Evolutionary conservation across 306 rosid species (phyloP), one percentile per base, ranked within the genome.

Genomic region (Quercus gilva): DNA sequence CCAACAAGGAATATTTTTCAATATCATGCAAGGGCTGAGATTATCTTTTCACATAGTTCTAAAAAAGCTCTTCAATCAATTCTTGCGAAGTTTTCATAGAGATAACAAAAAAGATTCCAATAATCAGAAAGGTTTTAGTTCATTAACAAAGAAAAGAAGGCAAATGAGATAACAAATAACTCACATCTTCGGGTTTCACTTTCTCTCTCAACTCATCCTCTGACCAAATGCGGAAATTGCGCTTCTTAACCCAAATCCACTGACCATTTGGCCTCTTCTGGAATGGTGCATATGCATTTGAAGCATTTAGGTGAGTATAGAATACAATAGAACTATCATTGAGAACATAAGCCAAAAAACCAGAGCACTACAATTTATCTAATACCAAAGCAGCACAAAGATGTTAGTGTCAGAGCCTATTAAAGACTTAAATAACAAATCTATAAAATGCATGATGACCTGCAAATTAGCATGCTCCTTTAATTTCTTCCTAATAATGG

Each of bases 131-230:
- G 37, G 26, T 33, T 71, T 74, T 69, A 28, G 74, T 70, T 52
- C 73, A 51, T 28, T 60, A 80, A 70, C 20, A 35, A 83, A 81
- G 61, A 63, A 83, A 69, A 52, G 4, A 58, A 35, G 23, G 23
- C 26, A 67, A 68, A 73, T 69, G 29, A 31, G 71, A 75, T 73
- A 71, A 25, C 80, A 76, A 56, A 75, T 60, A 25, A 87, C 98
- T 90, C 78, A 94, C 97, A 89, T 92, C 97, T 80, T 94, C 99
- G 6, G 99, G 97, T 56, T 92, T 87, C 87, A 94, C 91, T 91
- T 91, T 91, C 81, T 94, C 91, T 74, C 94, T 89, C 87, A 92
- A 73, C 82, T 91, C 96, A 76, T 91, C 94, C 83, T 88, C 94
- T 0, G 97, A 91, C 90, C 89, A 87, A 83, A 91, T 91, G 57